Evolutionary conservation across 805 yeast genomes (phyloP), one percentile per base, ranked within the genome.

Genomic region (Kurtzmaniella cleridarum): DNA sequence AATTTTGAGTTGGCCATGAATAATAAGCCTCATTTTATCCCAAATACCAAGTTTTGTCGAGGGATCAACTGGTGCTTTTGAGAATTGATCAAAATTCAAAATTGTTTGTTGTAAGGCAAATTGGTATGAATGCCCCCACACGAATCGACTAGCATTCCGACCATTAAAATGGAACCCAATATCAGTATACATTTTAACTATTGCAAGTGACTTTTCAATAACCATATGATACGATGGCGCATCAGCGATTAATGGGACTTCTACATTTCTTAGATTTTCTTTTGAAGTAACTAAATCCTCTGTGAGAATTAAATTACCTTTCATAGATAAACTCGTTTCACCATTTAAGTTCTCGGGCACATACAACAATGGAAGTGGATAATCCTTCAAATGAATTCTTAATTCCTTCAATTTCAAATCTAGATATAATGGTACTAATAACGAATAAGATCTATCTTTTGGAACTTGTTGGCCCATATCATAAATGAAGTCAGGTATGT

Each of bases 1-100:
- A 40, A 88, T 68, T 2, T 57, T 59, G 38, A 81, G 60, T 14
- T 76, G 73, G 0, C 95, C 95, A 62, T 90, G 97, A 49, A 88
- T 64, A 12, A 83, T 69, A 23, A 80, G 71, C 36, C 96, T 65
- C 20, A 88, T 60, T 55, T 89, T 91, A 59, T 90, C 98, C 98
- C 98, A 90, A 48, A 89, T 81, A 0, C 98, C 98, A 11, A 88
- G 62, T 48, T 83, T 84, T 3, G 78, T 74, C 2, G 96, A 86
- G 0, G 90, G 90, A 56, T 90, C 98, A 12, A 84, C 62, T 0
- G 95, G 95, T 0, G 96, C 95, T 56, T 91, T 90, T 1, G 95
- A 79, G 54, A 90, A 86, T 33, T 82, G 79, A 50, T 89, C 95
- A 43, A 90, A 73, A 40, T 78, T 82, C 40, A 79, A 64, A 79